Percentiles rank a stretch among this genome's conserved stretches.
Conservation (phyloP, 1,139 yeast species). For the Geotrichum citri-aurantii region DNA sequence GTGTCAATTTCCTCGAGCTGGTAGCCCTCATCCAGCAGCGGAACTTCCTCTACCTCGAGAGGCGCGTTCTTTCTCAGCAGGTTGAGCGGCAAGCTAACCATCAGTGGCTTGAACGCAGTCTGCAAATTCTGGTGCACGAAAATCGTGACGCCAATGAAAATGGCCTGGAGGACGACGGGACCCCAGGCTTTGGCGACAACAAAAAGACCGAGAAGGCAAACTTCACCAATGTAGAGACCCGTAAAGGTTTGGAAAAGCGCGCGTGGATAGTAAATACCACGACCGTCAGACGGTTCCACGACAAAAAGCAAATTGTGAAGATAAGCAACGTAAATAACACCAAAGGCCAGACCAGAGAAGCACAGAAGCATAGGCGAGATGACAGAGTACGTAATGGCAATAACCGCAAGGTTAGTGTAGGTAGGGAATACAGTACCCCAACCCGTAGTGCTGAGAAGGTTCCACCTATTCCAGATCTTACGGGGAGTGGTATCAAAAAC, state of each 20-base stretch:
- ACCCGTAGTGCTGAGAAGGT: conserved; percentile 53
- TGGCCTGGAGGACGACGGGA: conserved; percentile 73
- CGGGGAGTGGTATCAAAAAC: conserved; percentile 80
- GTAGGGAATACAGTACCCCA: conserved; percentile 92
- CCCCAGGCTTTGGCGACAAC: conserved; percentile 95
- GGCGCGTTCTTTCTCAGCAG: conserved; percentile 18
- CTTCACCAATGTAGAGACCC: conserved; percentile 81
- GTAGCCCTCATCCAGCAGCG: conserved; percentile 4
- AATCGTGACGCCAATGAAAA: conserved; percentile 58
- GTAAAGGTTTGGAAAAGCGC: conserved; percentile 84
- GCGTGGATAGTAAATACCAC: conserved; percentile 83
- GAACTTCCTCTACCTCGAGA: not conserved
- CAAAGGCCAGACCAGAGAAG: conserved; percentile 66
- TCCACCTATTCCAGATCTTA: conserved; percentile 73
- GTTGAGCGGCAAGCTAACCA: conserved; percentile 60
- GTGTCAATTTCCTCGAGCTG: not conserved
- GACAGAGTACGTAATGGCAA: conserved; percentile 70
- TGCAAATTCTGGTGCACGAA: conserved; percentile 58
- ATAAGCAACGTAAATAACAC: conserved; percentile 69
- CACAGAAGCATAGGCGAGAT: conserved; percentile 73
- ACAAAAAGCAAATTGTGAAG: conserved; percentile 76
- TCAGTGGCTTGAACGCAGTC: conserved; percentile 58
- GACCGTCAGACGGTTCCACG: conserved; percentile 57
- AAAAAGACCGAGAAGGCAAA: conserved; percentile 79
- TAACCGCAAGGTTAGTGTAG: conserved; percentile 76